phyloP scores from a whole-genome alignment of 2,329 filamentous ascomycete species.

The Lachnellula cervina region DNA sequence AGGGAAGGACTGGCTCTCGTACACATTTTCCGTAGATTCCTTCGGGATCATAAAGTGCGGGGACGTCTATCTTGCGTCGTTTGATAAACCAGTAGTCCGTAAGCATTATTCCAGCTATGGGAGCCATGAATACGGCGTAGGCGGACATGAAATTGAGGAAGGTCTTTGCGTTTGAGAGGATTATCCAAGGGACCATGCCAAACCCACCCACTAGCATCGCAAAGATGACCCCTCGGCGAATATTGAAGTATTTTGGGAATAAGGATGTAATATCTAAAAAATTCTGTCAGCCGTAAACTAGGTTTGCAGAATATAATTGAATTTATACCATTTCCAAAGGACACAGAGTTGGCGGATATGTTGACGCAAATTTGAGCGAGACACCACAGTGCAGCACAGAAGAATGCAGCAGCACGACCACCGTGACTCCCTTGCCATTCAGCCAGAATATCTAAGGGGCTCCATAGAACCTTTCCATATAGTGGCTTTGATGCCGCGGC shows the following conservation, averaged over 20 bases:
- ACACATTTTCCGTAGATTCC: constrained; percentile 10
- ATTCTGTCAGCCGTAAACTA: neutral
- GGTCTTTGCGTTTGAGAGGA: constrained; percentile 29
- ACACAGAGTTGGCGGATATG: constrained; percentile 36
- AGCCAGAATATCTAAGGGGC: constrained; percentile 19
- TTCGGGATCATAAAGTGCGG: constrained; percentile 28
- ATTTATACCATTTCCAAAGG: constrained; percentile 21
- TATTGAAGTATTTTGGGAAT: constrained; percentile 45
- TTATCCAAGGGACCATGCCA: constrained; percentile 43
- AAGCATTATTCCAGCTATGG: constrained; percentile 34
- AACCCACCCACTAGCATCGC: constrained; percentile 39
- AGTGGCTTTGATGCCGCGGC: constrained; percentile 20
- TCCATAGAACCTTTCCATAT: constrained; percentile 23
- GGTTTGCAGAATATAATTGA: neutral
- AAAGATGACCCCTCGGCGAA: constrained; percentile 39
- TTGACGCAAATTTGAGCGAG: constrained; percentile 32
- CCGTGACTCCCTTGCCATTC: constrained; percentile 23
- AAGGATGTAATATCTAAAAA: constrained; percentile 37
- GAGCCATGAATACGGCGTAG: constrained; percentile 32
- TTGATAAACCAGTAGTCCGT: constrained; percentile 30
- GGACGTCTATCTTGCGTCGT: constrained; percentile 28
- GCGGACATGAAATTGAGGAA: constrained; percentile 28
- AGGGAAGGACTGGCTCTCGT: neutral
- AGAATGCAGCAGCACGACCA: constrained; percentile 23
- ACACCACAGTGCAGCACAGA: constrained; percentile 19